A percentile compares a stretch with the other conserved stretches of the same genome.
Evolutionary conservation across 1,139 yeast genomes (phyloP).

Genomic region (Pichia sp.): DNA sequence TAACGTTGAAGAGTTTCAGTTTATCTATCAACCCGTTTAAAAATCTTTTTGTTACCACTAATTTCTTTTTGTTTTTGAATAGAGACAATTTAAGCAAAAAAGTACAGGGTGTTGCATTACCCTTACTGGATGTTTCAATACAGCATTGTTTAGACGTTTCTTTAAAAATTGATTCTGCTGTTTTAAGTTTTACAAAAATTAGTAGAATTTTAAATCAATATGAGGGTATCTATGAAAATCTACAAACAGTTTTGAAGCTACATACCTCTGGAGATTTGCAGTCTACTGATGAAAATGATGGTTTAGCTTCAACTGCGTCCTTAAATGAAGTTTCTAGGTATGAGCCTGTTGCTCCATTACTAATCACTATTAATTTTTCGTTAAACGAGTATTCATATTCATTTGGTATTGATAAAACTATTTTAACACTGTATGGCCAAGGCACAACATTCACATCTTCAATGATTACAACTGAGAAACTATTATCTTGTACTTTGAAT

Average conservation of each 20-base stretch:
- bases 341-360: constrained; percentile 12
- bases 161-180: constrained; percentile 17
- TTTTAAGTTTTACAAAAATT: constrained; percentile 15
- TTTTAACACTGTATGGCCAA: constrained; percentile 17
- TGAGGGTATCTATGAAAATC: background rate
- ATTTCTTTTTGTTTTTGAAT: constrained; percentile 15
- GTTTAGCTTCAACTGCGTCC: constrained; percentile 12
- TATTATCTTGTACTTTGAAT: constrained; percentile 21
- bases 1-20: constrained; percentile 10
- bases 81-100: constrained; percentile 12
- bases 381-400: constrained; percentile 18
- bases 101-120: constrained; percentile 15
- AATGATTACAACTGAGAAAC: constrained; percentile 15
- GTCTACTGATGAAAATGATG: constrained; percentile 2
- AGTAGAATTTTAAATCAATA: constrained; percentile 5
- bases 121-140: constrained; percentile 15
- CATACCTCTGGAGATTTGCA: background rate
- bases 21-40: constrained; percentile 20
- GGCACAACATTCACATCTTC: constrained; percentile 15
- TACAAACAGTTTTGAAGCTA: background rate
- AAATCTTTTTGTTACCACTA: constrained; percentile 17
- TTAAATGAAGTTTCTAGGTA: constrained; percentile 10
- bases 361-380: constrained; percentile 18
- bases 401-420: constrained; percentile 20
- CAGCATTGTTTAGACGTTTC: constrained; percentile 19